Conservation (phyloP, 768 basidiomycete species). For the Aureoboletus auriporus region DNA sequence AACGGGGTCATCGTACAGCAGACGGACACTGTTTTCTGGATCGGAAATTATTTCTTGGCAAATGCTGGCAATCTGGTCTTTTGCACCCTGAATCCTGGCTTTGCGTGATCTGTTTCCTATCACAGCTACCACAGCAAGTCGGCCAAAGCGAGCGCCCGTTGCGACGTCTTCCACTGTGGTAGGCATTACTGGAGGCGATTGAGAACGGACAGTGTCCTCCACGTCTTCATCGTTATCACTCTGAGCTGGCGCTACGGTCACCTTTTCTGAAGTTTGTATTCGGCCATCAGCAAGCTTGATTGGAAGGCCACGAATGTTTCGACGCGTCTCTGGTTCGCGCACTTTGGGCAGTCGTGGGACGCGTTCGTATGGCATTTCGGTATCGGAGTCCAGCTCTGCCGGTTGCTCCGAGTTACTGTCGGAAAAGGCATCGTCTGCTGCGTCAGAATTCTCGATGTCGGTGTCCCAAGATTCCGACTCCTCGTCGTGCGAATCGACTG, state of each 20-base stretch:
- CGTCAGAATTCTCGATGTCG: conserved; percentile 35
- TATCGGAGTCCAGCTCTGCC: conserved; percentile 42
- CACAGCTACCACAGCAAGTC: conserved; percentile 71
- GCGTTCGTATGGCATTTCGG: conserved; percentile 74
- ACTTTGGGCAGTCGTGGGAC: conserved; percentile 48
- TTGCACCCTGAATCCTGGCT: conserved; percentile 68
- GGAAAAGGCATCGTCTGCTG: conserved; percentile 8
- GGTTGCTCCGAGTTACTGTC: conserved; percentile 7
- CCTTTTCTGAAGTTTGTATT: conserved; percentile 54
- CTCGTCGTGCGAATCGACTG: conserved; percentile 63
- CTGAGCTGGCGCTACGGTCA: conserved; percentile 17
- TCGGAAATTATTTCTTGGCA: conserved; percentile 94
- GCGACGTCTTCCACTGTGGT: conserved; percentile 60
- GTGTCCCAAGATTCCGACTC: conserved; percentile 51
- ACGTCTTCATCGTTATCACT: conserved; percentile 28
- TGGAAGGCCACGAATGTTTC: conserved; percentile 63
- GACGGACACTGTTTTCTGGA: conserved; percentile 88
- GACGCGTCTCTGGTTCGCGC: conserved; percentile 44
- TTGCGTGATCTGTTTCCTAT: conserved; percentile 63
- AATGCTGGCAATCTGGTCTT: conserved; percentile 90
- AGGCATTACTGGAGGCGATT: conserved; percentile 16
- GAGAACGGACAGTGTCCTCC: conserved; percentile 34
- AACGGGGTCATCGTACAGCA: background rate
- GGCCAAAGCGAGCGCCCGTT: conserved; percentile 86
- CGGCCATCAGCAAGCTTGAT: conserved; percentile 85